Conservation (phyloP, 768 basidiomycete species). For the Rhodotorula paludigena region DNA sequence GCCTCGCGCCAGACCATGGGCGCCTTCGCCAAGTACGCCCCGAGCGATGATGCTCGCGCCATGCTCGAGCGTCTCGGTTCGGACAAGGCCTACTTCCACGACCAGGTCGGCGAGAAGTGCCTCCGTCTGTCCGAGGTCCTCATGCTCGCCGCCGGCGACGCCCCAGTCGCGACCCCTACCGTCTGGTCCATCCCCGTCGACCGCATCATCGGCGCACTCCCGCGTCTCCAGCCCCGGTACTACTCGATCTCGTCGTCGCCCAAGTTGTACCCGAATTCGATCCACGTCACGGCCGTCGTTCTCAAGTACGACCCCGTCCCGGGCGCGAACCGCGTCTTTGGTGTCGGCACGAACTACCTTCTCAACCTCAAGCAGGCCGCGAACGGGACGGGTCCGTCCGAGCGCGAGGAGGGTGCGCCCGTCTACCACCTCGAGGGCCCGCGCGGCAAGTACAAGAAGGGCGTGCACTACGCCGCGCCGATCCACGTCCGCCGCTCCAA, state of each 20-base stretch:
- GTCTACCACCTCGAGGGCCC: conserved; percentile 85
- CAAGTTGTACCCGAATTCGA: conserved; percentile 77
- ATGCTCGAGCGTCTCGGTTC: conserved; percentile 70
- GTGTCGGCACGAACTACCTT: conserved; percentile 91
- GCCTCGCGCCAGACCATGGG: conserved; percentile 92
- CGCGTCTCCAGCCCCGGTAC: conserved; percentile 92
- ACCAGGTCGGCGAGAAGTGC: conserved; percentile 62
- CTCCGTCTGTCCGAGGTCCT: conserved; percentile 90
- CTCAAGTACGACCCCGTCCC: conserved; percentile 74
- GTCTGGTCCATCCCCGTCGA: conserved; percentile 93
- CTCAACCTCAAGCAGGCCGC: conserved; percentile 79
- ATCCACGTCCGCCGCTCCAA: conserved; percentile 93
- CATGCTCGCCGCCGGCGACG: conserved; percentile 77
- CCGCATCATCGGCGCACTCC: conserved; percentile 85
- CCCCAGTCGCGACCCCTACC: conserved; percentile 63
- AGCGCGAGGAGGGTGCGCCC: conserved; percentile 52
- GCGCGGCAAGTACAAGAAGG: conserved; percentile 71
- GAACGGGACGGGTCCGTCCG: conserved; percentile 46
- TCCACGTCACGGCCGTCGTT: conserved; percentile 93
- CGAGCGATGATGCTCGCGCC: conserved; percentile 67
- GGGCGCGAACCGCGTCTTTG: conserved; percentile 66
- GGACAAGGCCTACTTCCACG: conserved; percentile 79
- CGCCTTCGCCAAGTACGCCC: conserved; percentile 78
- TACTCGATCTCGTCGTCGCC: conserved; percentile 98
- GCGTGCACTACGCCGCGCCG: conserved; percentile 67